Percentiles rank a stretch among this genome's conserved stretches.
Conservation (phyloP, 495 filamentous ascomycete species). For the Pyronema omphalodes region DNA sequence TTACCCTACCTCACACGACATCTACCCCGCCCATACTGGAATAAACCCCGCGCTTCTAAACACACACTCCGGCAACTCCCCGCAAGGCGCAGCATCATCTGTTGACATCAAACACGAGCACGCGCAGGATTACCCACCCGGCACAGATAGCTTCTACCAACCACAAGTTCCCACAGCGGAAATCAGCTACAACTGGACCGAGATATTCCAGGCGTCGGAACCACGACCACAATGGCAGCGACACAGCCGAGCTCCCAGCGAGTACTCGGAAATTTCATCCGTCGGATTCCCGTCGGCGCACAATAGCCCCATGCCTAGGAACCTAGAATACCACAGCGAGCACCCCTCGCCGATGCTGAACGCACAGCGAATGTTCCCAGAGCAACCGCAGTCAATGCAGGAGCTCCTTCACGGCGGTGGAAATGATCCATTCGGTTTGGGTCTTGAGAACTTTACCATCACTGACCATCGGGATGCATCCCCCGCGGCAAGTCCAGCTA, state of each 20-base stretch:
- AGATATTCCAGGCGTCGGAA: too few species aligned
- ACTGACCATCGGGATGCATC: conserved; percentile 36
- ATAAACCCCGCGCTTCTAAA: too few species aligned
- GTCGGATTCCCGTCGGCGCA: conserved; percentile 24
- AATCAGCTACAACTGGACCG: too few species aligned
- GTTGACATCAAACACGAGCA: too few species aligned
- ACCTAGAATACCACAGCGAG: conserved; percentile 63
- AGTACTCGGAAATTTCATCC: conserved; percentile 75
- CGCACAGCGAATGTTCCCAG: conserved; percentile 38
- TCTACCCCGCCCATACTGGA: too few species aligned
- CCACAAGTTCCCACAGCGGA: too few species aligned
- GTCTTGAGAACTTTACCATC: conserved; percentile 49
- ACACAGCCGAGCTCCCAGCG: conserved; percentile 71
- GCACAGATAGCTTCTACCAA: too few species aligned
- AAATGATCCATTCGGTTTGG: conserved; percentile 16
- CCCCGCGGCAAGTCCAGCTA: conserved; percentile 15
- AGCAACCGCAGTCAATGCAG: conserved; percentile 41
- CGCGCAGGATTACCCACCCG: too few species aligned
- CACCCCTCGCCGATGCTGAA: conserved; percentile 61
- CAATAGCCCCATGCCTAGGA: conserved; percentile 60
- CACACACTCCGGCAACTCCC: too few species aligned
- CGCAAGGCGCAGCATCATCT: too few species aligned
- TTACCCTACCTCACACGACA: too few species aligned
- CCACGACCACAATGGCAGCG: conserved; percentile 9
- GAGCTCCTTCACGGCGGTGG: conserved; percentile 41